Evolutionary conservation across 2,329 filamentous ascomycete species (phyloP).

Genomic region (Nectriaceae sp.): DNA sequence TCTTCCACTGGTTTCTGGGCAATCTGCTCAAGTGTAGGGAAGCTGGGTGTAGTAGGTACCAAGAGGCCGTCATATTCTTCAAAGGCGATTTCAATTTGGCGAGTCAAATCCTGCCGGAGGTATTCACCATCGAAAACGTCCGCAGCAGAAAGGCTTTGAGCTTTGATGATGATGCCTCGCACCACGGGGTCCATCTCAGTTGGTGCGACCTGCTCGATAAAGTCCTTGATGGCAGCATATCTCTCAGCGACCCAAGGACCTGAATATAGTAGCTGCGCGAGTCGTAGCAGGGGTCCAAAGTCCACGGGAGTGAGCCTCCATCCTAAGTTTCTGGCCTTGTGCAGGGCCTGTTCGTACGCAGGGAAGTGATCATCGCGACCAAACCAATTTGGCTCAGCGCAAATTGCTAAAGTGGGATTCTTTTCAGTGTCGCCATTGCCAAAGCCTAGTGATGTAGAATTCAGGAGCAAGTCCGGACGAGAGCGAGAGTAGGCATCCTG

Average conservation of each 20-base stretch:
- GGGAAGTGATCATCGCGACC: constrained; percentile 38
- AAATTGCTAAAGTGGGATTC: constrained; percentile 40
- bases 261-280: constrained; percentile 56
- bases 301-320: constrained; percentile 46
- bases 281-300: constrained; percentile 52
- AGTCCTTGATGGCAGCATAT: constrained; percentile 50
- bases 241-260: constrained; percentile 60
- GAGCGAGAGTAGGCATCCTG: constrained; percentile 54
- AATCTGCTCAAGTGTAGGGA: constrained; percentile 53
- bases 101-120: constrained; percentile 39
- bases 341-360: constrained; percentile 44
- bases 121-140: constrained; percentile 47
- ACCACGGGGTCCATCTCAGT: constrained; percentile 39
- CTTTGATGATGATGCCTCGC: constrained; percentile 39
- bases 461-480: constrained; percentile 14
- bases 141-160: constrained; percentile 43
- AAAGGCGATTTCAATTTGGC: constrained; percentile 43
- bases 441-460: constrained; percentile 30
- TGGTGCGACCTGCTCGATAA: constrained; percentile 39
- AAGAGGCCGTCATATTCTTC: constrained; percentile 49
- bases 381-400: constrained; percentile 43
- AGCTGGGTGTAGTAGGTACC: constrained; percentile 58
- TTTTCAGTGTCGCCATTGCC: constrained; percentile 5
- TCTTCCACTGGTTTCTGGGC: constrained; percentile 51
- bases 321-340: constrained; percentile 38